These are phyloP conservation scores for Mortierella sp. DNA, from an alignment of 371 early-diverging fungal species.

Conservation along the genomic window DNA sequence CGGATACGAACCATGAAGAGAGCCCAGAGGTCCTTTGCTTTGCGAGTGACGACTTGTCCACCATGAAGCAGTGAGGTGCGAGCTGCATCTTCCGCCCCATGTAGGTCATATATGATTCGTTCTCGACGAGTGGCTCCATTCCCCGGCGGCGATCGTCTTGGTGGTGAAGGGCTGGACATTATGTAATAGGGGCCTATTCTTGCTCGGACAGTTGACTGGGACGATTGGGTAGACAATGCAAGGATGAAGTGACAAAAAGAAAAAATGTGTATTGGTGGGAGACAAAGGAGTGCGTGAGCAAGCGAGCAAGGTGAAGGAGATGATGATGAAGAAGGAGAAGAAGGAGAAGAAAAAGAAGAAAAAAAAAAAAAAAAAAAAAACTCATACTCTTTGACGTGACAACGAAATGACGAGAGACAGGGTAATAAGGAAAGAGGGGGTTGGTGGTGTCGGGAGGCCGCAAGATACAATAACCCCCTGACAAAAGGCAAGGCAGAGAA, in stretches of 20 bases:
- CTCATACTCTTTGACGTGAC: too few relatives aligned
- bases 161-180: neutral
- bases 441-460: too few relatives aligned
- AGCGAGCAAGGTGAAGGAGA: neutral
- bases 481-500: too few relatives aligned
- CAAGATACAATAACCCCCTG: too few relatives aligned
- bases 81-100: constrained; percentile 27
- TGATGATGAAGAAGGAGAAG: neutral
- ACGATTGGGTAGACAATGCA: too few relatives aligned
- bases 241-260: neutral
- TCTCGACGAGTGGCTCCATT: constrained; percentile 12
- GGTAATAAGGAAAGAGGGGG: too few relatives aligned
- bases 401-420: too few relatives aligned
- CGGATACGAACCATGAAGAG: constrained; percentile 18
- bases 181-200: neutral
- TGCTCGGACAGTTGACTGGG: neutral
- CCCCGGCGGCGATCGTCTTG: constrained; percentile 6
- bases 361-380: constrained; percentile 1
- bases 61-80: constrained; percentile 33
- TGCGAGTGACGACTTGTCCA: constrained; percentile 13
- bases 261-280: neutral
- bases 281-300: neutral
- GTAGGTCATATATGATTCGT: constrained; percentile 26
- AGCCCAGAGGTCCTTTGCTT: constrained; percentile 27
- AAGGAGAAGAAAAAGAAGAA: neutral